Percentiles rank a stretch among this genome's conserved stretches.
These are phyloP conservation scores for Trichophyton benhamiae DNA, from an alignment of 2,329 filamentous ascomycete genomes.

Conservation along the genomic window DNA sequence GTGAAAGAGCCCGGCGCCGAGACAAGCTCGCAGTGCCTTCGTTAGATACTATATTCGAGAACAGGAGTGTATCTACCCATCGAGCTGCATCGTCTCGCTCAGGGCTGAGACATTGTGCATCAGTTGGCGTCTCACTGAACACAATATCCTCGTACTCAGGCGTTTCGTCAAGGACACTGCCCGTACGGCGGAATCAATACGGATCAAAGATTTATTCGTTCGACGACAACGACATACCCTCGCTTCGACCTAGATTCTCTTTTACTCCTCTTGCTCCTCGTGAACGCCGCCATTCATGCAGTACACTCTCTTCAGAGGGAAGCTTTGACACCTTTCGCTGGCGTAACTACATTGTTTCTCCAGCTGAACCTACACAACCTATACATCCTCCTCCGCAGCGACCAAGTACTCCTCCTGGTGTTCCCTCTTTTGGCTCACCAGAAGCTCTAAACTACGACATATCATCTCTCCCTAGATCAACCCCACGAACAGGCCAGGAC, in stretches of 20 bases:
- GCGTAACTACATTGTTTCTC: slow-evolving; percentile 18
- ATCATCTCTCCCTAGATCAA: neutral
- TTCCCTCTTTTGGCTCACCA: slow-evolving; percentile 32
- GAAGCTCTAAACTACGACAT: slow-evolving; percentile 26
- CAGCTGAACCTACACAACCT: slow-evolving; percentile 24
- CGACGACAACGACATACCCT: slow-evolving; percentile 18
- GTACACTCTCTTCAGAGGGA: slow-evolving; percentile 18
- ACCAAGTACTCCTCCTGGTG: slow-evolving; percentile 31
- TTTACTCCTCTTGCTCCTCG: slow-evolving; percentile 3
- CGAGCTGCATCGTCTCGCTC: slow-evolving; percentile 12
- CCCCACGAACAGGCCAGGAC: slow-evolving; percentile 2
- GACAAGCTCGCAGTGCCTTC: slow-evolving; percentile 15
- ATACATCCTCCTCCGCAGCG: slow-evolving; percentile 28
- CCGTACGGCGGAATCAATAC: slow-evolving; percentile 8
- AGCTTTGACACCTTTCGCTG: slow-evolving; percentile 16
- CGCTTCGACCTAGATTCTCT: slow-evolving; percentile 9
- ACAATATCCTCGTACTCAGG: neutral
- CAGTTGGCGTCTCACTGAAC: neutral
- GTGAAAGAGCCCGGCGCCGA: slow-evolving; percentile 1
- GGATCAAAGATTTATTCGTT: slow-evolving; percentile 17
- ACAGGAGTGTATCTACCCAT: slow-evolving; percentile 16
- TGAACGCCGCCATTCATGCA: slow-evolving; percentile 7
- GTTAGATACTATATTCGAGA: slow-evolving; percentile 21
- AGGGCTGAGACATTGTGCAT: slow-evolving; percentile 5
- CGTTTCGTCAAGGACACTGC: neutral